A percentile compares a stretch with the other conserved stretches of the same genome.
Conservation (phyloP, 768 basidiomycete genomes). For the Lactifluus hygrophoroides region DNA sequence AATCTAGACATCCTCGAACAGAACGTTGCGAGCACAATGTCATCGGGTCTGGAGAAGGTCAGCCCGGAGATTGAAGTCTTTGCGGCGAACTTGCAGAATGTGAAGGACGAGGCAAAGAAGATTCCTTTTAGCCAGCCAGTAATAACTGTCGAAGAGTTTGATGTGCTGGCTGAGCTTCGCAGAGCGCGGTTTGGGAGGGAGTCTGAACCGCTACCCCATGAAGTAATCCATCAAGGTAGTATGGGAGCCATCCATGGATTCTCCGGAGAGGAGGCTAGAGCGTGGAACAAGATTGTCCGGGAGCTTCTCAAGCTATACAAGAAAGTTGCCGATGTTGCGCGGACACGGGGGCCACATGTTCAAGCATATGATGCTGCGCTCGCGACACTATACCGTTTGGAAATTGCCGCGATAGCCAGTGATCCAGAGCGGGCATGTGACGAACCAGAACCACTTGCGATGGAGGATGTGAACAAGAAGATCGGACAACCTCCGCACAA, state of each 20-base stretch:
- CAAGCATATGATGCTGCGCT: constrained; percentile 30
- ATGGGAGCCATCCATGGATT: constrained; percentile 22
- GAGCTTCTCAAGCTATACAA: constrained; percentile 23
- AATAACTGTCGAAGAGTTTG: background rate
- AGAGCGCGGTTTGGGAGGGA: constrained; percentile 3
- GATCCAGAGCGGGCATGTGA: constrained; percentile 20
- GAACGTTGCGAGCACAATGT: constrained; percentile 29
- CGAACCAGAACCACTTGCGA: constrained; percentile 25
- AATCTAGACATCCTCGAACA: constrained; percentile 32
- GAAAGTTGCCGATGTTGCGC: constrained; percentile 22
- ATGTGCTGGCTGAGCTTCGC: background rate
- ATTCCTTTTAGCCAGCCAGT: background rate
- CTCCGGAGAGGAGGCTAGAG: constrained; percentile 16
- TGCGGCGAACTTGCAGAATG: background rate
- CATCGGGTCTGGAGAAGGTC: constrained; percentile 19
- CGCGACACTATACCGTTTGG: constrained; percentile 26
- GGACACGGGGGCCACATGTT: constrained; percentile 26
- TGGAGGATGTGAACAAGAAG: constrained; percentile 25
- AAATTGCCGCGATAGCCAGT: constrained; percentile 21
- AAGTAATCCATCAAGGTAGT: background rate
- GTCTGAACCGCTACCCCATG: constrained; percentile 19
- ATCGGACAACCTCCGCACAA: constrained; percentile 31
- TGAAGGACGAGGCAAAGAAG: constrained; percentile 17
- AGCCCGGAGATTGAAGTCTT: constrained; percentile 12
- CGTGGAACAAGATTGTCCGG: constrained; percentile 23